Conservation (phyloP, 1,284 basidiomycete species). For the Bondarzewia mesenterica region DNA sequence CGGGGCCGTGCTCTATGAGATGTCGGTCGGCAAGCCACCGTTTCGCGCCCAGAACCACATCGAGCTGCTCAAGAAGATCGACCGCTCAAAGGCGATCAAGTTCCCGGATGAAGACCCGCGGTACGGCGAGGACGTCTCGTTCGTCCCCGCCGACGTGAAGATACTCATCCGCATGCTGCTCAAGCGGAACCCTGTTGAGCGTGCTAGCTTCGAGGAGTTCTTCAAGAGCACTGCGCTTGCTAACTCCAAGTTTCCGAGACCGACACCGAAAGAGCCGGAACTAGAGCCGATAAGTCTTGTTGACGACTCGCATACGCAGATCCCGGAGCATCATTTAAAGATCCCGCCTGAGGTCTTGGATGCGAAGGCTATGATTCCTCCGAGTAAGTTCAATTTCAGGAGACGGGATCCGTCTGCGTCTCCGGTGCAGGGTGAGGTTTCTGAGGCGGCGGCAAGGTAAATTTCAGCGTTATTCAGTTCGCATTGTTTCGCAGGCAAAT, state of each 20-base stretch:
- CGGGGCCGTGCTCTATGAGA: constrained; percentile 95
- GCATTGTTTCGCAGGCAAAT: no score
- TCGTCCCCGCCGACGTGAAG: constrained; percentile 84
- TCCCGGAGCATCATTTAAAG: constrained; percentile 57
- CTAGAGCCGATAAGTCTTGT: constrained; percentile 5
- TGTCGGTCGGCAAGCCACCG: constrained; percentile 88
- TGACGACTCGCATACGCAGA: constrained; percentile 18
- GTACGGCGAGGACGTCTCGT: constrained; percentile 22
- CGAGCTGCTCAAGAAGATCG: constrained; percentile 91
- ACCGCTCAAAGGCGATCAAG: constrained; percentile 76
- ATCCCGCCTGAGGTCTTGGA: constrained; percentile 73
- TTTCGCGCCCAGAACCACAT: constrained; percentile 96
- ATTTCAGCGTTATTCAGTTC: no score
- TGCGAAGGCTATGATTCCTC: constrained; percentile 69
- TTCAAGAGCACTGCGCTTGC: constrained; percentile 78
- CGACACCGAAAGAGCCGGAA: constrained; percentile 20
- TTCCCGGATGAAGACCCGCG: constrained; percentile 78
- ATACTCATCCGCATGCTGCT: constrained; percentile 78
- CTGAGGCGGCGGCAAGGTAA: background rate
- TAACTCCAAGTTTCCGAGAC: constrained; percentile 64
- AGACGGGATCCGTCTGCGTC: constrained; percentile 17
- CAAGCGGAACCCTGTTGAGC: constrained; percentile 78
- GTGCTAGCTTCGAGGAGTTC: constrained; percentile 90
- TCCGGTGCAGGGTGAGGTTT: background rate
- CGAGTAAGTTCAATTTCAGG: constrained; percentile 69